A percentile compares a stretch with the other conserved stretches of the same genome.
phyloP scores from a whole-genome alignment of 768 basidiomycete genomes.

The Sporobolomyces roseus region DNA sequence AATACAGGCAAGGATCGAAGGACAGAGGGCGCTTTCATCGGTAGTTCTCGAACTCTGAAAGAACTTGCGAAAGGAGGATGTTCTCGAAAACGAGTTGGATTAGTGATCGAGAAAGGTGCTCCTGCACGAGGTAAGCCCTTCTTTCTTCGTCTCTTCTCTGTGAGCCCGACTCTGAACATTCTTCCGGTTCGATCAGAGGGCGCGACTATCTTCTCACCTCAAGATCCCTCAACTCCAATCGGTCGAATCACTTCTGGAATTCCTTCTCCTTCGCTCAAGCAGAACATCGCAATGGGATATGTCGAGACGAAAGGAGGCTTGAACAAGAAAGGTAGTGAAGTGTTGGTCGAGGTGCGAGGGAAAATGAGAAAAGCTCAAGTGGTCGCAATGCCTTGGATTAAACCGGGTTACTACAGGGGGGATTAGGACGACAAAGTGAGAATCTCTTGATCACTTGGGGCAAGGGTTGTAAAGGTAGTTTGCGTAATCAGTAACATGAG shows the following conservation, averaged over 20 bases:
- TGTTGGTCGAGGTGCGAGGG: slow-evolving; percentile 78
- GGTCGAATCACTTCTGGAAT: slow-evolving; percentile 89
- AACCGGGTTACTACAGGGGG: slow-evolving; percentile 65
- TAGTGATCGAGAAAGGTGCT: slow-evolving; percentile 69
- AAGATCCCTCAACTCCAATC: slow-evolving; percentile 42
- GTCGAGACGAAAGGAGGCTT: slow-evolving; percentile 60
- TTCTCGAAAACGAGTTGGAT: slow-evolving; percentile 63
- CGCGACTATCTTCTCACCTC: slow-evolving; percentile 28
- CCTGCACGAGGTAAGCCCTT: slow-evolving; percentile 72
- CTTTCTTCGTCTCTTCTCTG: neutral
- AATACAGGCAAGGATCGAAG: slow-evolving; percentile 72
- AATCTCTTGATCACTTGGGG: too few relatives aligned
- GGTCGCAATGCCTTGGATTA: slow-evolving; percentile 81
- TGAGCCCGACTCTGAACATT: neutral
- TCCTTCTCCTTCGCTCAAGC: slow-evolving; percentile 80
- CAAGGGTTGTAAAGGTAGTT: too few relatives aligned
- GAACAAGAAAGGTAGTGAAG: slow-evolving; percentile 85
- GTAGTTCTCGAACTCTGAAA: slow-evolving; percentile 65
- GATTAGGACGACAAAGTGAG: neutral
- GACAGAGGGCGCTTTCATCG: slow-evolving; percentile 65
- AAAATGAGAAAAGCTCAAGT: slow-evolving; percentile 71
- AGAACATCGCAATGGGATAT: slow-evolving; percentile 97
- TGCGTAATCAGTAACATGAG: too few relatives aligned
- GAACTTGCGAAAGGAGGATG: slow-evolving; percentile 77
- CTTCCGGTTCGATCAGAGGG: slow-evolving; percentile 17